Evolutionary conservation across 495 filamentous ascomycete genomes (phyloP), one percentile per base, ranked within the genome.

Genomic region (Penicillium bovifimosum): DNA sequence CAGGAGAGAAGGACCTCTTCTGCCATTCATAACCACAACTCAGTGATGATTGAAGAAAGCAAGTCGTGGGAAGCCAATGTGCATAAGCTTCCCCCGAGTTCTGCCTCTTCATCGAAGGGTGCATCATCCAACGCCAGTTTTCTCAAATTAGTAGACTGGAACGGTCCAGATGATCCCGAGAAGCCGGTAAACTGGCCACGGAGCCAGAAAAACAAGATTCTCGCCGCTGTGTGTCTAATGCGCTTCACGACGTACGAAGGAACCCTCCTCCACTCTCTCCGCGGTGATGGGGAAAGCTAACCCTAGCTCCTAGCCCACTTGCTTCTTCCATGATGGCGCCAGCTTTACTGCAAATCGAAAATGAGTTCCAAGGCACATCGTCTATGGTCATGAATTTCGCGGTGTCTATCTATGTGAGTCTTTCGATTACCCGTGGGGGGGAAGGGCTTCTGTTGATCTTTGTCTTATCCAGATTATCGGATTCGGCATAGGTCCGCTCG

Each of bases 261-360:
- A 5, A n/a, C 31, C 13, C 40, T 34, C 11, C n/a, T 34, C 2
- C 11, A 1, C 7, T 32, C 20, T 1, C 29, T 20, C 2, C 16
- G 5, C n/a, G 17, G n/a, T 9, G 9, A 14, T 34, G 1, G 6
- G 6, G 40, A 28, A 17, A n/a, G 27, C 29, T 40, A 50, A 42
- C 29, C 9, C 14, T 28, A 17, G 6, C 24, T 35, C 14, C 9
- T 18, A 56, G 54, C 11, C 55, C 55, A 13, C 33, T 57, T 27
- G 80, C 80, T 0, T 83, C 80, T 1, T 81, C 80, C 0, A 82
- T 84, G 58, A 68, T 83, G 27, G 79, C 80, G 0, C 81, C 81
- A 0, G 79, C 75, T 9, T 75, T 83, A 28, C 49, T 54, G 6
- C 68, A 69, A 17, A 73, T 83, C 36, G 26, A 49, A 16, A 14